Base-by-base conservation (phyloP, 179 eudicot species). In the Gypsophila paniculata region DNA sequence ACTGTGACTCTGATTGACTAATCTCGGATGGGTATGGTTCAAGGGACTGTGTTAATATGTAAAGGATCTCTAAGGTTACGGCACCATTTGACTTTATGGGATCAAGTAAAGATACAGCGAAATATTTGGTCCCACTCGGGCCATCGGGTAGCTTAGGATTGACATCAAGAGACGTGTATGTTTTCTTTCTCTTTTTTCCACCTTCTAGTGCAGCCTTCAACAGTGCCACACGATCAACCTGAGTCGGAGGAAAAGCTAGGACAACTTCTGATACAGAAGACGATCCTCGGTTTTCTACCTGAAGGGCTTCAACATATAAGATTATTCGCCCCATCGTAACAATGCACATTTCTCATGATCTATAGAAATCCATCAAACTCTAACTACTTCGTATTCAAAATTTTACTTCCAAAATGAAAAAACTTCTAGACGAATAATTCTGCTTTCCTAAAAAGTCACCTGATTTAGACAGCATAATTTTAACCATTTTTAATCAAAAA, bases 1-100 rank as follows among this genome's bases (percentile, higher is more conserved):
- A 80, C 74, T 94, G 99, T 77, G 97, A 73, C 48, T 94, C 97
- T 1, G 92, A 88, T 71, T 94, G 99, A 75, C 88, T 87, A 38
- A 94, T 94, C 81, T 94, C 99, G 57, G 79, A 75, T 1, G 99
- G 97, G 85, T 91, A 94, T 36, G 97, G 99, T 72, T 94, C 94
- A 18, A 94, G 88, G 71, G 96, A 88, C 75, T 86, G 90, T n/a
- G 97, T 94, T 77, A 88, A 75, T 70, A 84, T 76, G 74, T 94
- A 92, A 36, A 88, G 78, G 66, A 91, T 82, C 82, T 94, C 99
- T 32, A 94, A 75, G 22, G 90, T 84, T 58, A 81, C 72, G 62
- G 89, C 68, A 83, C 78, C 94, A 80, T 89, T 87, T 25, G 68
- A 68, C 39, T 72, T 78, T 70, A 94, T 75, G 22, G 94, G 88